Base-by-base conservation (phyloP, 2,329 filamentous ascomycete species). In the Lachnellula willkommii region DNA sequence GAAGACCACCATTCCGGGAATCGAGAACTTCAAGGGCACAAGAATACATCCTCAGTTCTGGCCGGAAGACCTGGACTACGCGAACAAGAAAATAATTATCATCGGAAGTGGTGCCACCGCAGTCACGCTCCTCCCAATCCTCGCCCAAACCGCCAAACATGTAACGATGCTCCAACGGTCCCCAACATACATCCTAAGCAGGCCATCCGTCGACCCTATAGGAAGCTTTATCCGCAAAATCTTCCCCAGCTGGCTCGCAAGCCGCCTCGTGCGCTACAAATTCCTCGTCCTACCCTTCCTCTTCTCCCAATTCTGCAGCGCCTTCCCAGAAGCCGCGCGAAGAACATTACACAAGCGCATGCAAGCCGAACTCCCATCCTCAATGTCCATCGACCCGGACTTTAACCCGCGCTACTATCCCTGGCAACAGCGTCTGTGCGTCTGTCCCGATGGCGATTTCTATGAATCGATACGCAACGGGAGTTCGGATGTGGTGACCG, bases 91-190 rank as follows among this genome's bases (percentile, higher is more conserved):
- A 24, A 58, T 64, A 5, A 26, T 62, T 40, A 57, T 64, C 70
- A 43, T 74, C 75, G 87, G 87, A n/a, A 63, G 60, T 15, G 90
- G 90, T 7, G 90, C 90, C 2, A 95, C 90, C 0, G 87, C 89
- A 6, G 73, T 93, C 49, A 94, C 90, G 0, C 77, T 95, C 1
- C 70, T 95, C 3, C 90, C 90, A 0, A 80, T 78, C 47, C 72
- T 95, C 47, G 82, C 84, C 1, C 73, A 87, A 45, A 81, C 79
- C 40, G 88, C 87, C 5, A 73, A 72, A 5, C 79, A 81, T 14
- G 83, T 91, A 28, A 93, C 88, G 1, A 90, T 93, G 82, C 78
- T 95, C 2, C 90, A 95, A 72, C 83, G 90, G 55, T 90, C 84
- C 47, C 90, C 90, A 0, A 80, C 79, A 0, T 92, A 89, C 65